These are phyloP conservation scores for Penicillium bovifimosum DNA, from an alignment of 495 filamentous ascomycete genomes.

Conservation along the genomic window DNA sequence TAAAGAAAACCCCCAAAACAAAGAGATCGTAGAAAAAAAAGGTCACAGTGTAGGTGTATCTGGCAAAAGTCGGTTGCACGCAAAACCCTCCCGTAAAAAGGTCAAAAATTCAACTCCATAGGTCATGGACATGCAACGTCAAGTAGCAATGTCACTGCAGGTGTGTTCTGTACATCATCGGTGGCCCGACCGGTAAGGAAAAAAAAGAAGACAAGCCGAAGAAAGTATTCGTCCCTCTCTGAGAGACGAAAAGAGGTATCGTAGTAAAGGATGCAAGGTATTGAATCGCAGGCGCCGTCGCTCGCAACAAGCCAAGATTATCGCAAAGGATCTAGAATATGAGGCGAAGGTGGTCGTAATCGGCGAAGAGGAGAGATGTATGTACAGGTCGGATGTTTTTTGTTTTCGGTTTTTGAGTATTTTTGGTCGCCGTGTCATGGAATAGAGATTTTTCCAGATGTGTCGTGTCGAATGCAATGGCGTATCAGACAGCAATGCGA, in stretches of 20 bases:
- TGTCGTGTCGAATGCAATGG: slow-evolving; percentile 36
- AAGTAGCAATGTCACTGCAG: slow-evolving; percentile 36
- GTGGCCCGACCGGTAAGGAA: slow-evolving; percentile 28
- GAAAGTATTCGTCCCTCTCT: slow-evolving; percentile 36
- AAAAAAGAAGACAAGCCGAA: slow-evolving; percentile 23
- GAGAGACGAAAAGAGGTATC: slow-evolving; percentile 41
- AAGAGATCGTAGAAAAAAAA: slow-evolving; percentile 31
- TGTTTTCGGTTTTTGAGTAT: slow-evolving; percentile 26
- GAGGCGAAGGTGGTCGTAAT: slow-evolving; percentile 35
- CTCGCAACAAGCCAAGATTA: slow-evolving; percentile 43
- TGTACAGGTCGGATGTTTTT: slow-evolving; percentile 39
- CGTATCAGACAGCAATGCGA: slow-evolving; percentile 28
- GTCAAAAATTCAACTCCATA: slow-evolving; percentile 37
- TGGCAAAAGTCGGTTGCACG: slow-evolving; percentile 30
- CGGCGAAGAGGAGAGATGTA: slow-evolving; percentile 25
- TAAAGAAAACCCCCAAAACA: slow-evolving; percentile 27
- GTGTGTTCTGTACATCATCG: slow-evolving; percentile 45
- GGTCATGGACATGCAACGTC: slow-evolving; percentile 32
- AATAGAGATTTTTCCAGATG: slow-evolving; percentile 20
- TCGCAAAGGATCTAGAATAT: slow-evolving; percentile 37
- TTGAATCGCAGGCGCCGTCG: slow-evolving; percentile 45
- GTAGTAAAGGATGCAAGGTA: slow-evolving; percentile 35
- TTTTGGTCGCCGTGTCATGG: slow-evolving; percentile 27
- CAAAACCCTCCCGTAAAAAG: slow-evolving; percentile 22
- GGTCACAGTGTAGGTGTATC: slow-evolving; percentile 24